Evolutionary conservation across 495 filamentous ascomycete species (phyloP), one percentile per base, ranked within the genome.

Genomic region (Neurospora sp.): DNA sequence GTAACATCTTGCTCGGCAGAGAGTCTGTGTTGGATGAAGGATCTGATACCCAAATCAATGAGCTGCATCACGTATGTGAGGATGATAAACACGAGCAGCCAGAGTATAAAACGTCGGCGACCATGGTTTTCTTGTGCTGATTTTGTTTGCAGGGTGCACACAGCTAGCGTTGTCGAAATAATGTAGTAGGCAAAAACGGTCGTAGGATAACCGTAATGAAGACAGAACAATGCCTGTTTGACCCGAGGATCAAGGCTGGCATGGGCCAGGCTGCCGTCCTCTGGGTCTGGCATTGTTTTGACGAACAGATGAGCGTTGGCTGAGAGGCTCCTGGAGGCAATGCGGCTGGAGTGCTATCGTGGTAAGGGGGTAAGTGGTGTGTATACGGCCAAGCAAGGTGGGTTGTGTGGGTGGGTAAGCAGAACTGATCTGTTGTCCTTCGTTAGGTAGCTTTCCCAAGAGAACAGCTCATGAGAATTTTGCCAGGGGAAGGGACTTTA

Each of bases 131-230:
- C 66, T 71, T 80, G 75, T 1, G 73, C 70, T 14, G 84, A 79
- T 44, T 79, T 80, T 41, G 84, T 87, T 74, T 89, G 87, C 39
- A 90, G 80, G 11, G 86, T 88, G 77, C 86, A 90, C 69, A 88
- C 79, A 27, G 86, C 86, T 72, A 89, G 76, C 37, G 82, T 80
- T n/a, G 84, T 82, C 16, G 88, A 80, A 49, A 81, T 70, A 71
- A 86, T 74, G 77, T 89, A 91, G 80, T 88, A 90, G 74, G 83
- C 35, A 69, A 90, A 88, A 70, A 90, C 78, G 41, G 83, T 73
- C 37, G 84, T 80, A 8, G 90, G 90, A 76, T 87, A 89, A 49
- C 80, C 79, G 77, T 91, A 91, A 77, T 87, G 85, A 35, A 89
- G 80, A 49, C 76, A 78, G 12, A 75, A 54, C n/a, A 83, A 76